Evolutionary conservation across 805 yeast species (phyloP).

Genomic region (Teunomyces pallodes): DNA sequence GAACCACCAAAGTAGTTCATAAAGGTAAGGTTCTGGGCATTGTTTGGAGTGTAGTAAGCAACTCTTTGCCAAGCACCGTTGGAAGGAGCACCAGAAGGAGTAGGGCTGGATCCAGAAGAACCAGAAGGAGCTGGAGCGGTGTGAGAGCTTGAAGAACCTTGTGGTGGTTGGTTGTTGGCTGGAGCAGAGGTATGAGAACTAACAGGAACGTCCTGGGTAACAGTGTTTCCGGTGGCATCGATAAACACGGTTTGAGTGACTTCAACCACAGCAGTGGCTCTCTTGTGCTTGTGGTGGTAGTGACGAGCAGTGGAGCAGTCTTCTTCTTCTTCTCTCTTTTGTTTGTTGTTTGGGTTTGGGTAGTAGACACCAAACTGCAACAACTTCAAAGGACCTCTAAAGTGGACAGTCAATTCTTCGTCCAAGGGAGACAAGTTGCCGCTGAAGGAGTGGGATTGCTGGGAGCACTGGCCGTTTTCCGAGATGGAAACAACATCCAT

Average conservation of each 20-base stretch:
- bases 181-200: constrained; percentile 6
- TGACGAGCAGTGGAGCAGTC: constrained; percentile 48
- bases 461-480: constrained; percentile 69
- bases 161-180: background rate
- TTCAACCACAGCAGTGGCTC: constrained; percentile 63
- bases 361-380: constrained; percentile 88
- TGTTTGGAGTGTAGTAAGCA: constrained; percentile 67
- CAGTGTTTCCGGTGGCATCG: constrained; percentile 53
- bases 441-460: constrained; percentile 52
- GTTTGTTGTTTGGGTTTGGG: constrained; percentile 41
- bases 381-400: constrained; percentile 84
- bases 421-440: constrained; percentile 78
- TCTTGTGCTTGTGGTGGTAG: constrained; percentile 51
- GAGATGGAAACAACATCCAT: constrained; percentile 78
- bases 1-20: constrained; percentile 87
- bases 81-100: constrained; percentile 23
- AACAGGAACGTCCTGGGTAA: constrained; percentile 20
- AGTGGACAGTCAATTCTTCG: constrained; percentile 84
- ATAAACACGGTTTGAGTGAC: constrained; percentile 80
- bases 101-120: constrained; percentile 10
- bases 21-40: constrained; percentile 71
- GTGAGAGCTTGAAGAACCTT: background rate
- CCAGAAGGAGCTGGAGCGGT: constrained; percentile 19
- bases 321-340: constrained; percentile 45
- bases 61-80: constrained; percentile 69